Base-by-base conservation (phyloP, 768 basidiomycete genomes). In the Psilocybe cubensis region DNA sequence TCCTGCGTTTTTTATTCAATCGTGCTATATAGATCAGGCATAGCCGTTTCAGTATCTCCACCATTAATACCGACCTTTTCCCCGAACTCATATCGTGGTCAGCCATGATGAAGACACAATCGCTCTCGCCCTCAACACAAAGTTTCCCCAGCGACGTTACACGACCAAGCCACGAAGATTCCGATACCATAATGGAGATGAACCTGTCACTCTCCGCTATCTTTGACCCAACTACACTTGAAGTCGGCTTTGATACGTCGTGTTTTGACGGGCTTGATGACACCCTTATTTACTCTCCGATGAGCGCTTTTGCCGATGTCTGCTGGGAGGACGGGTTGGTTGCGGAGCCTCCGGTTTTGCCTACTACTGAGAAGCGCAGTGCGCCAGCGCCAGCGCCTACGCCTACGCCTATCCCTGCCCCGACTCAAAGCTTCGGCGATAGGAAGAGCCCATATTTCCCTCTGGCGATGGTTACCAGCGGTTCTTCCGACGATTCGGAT, bases 181-280 rank as follows among this genome's bases (percentile, higher is more conserved):
- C 58, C 41, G 60, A 67, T 23, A 65, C 61, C 3, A 45, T 66
- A 4, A 35, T 60, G 24, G 63, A 67, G 40, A 27, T 27, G 23
- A 44, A 46, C 41, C 46, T 63, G n/a, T 60, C 52, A 1, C 60
- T 61, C 23, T 43, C 58, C n/a, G 56, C 60, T 10, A 59, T 76
- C 41, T 63, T 79, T 45, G 76, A 78, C 51, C 72, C 68, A 21
- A 76, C 75, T 17, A 73, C 73, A 1, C 65, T 76, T 25, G 70
- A 72, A 11, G 62, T 74, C 46, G 75, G 70, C 9, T 76, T 78
- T 52, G 73, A 79, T 64, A 31, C 64, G 29, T 69, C 72, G 46
- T 75, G 74, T 58, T 61, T 79, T 24, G 68, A 74, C 21, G 77
- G 77, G 7, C 68, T 79, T 11, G 77, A 77, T 40, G 70, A 74